Evolutionary conservation across 2,329 filamentous ascomycete species (phyloP), one percentile per base, ranked within the genome.

Genomic region (Colletotrichum acutatum): DNA sequence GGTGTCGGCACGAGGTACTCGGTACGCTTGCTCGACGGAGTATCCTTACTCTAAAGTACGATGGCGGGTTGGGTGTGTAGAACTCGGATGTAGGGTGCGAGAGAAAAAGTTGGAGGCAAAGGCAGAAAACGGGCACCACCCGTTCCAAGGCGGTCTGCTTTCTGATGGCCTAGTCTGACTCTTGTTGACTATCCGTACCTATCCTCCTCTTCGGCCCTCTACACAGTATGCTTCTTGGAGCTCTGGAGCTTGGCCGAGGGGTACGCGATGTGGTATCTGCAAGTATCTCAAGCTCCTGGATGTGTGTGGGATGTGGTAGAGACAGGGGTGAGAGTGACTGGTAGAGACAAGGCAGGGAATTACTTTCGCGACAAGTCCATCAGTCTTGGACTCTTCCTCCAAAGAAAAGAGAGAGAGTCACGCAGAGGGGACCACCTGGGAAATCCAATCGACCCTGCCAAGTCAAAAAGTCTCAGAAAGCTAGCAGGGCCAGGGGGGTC

Each of bases 401-500:
- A 7, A 26, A 26, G 52, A 54, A 28, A 28, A 54, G 52, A 54
- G 58, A 42, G 58, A 42, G 19, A 37, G 32, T 42, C 34, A 42
- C 6, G 19, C 22, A 26, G 54, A 30, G 34, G 46, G 42, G 19
- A 49, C 42, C 42, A 49, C 28, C 68, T 68, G 24, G 56, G 46
- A 57, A 19, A 42, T 72, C 56, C 57, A 62, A 63, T 66, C 62
- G 67, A 71, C 67, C 67, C 71, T 71, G 67, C 67, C 67, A 57
- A 71, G 57, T 73, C 30, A 5, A 56, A 60, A 66, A 74, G 72
- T 74, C 71, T 74, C 71, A 74, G 68, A 63, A 59, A 71, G 67
- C 67, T 49, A 66, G 59, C 66, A 72, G 54, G 71, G 57, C 68
- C 56, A 32, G 62, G 60, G 62, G 46, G 14, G 37, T 42, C 37